These are phyloP conservation scores for Simmondsia chinensis DNA, from an alignment of 148 eudicot genomes.

Conservation along the genomic window DNA sequence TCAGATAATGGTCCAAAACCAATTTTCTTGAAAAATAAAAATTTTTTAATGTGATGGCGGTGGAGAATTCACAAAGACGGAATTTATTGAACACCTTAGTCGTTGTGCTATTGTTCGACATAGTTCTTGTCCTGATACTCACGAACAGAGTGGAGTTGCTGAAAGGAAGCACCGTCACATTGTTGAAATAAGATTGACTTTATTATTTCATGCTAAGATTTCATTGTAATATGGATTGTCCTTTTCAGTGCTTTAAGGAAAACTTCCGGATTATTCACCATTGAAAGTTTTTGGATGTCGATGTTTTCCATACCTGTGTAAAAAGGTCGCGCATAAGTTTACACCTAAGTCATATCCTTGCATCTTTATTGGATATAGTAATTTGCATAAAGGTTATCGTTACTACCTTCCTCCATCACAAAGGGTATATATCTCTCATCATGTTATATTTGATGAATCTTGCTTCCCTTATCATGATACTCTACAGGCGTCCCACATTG, in stretches of 20 bases:
- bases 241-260: neutral
- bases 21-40: neutral
- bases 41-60: neutral
- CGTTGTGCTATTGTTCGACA: neutral
- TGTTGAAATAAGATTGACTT: neutral
- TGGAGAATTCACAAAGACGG: neutral
- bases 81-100: neutral
- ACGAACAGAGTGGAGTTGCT: neutral
- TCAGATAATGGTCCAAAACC: neutral
- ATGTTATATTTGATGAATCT: no score
- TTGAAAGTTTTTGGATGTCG: no score
- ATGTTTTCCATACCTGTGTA: no score
- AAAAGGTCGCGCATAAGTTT: no score
- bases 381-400: no score
- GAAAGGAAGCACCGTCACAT: neutral
- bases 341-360: neutral
- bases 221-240: neutral
- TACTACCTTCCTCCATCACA: no score
- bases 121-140: neutral
- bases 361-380: neutral
- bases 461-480: no score
- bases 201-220: neutral
- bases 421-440: no score
- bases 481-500: no score
- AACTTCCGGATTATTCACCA: neutral